Evolutionary conservation across 1,284 basidiomycete genomes (phyloP), one percentile per base, ranked within the genome.

Genomic region (Irpex lacteus): DNA sequence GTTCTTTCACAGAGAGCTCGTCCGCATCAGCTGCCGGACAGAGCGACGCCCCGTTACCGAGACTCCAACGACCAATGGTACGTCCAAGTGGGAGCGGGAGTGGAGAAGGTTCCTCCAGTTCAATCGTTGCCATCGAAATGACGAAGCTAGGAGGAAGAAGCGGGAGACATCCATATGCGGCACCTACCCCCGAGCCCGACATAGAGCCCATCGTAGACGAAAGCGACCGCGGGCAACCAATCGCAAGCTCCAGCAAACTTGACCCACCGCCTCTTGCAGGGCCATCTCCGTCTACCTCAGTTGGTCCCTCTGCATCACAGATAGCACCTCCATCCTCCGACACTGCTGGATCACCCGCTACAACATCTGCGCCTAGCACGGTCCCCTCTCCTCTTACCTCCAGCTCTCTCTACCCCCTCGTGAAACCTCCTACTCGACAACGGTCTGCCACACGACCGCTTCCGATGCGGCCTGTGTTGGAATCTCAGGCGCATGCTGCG

Each of bases 141-240:
- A 36, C 54, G 26, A 56, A 56, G 13, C 26, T 36, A 6, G 18
- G 54, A 19, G 18, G 54, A 13, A 19, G 54, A 32, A 56, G 26
- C 36, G n/a, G 34, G 11, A 5, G 62, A 15, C 62, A 63, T 32
- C 62, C 62, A 8, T 63, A 63, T 37, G 62, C 62, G 9, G 47
- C 62, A 2, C 56, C 40, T 1, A 63, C 62, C 32, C 62, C 62
- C 8, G 62, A 63, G n/a, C 62, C 62, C 6, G 40, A 59, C 57
- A 59, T 59, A 11, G 62, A 63, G 9, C 50, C 50, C 9, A 18
- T 53, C 9, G 50, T 19, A 18, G 21, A 26, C 9, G 21, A 26
- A 21, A 53, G n/a, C 50, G 50, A 18, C 18, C 18, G 9, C 13
- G 50, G 21, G 18, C 50, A 53, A 26, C 50, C 50, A 3, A 34